These are phyloP conservation scores for Malania oleifera DNA, from an alignment of 164 flowering plant genomes.

Conservation along the genomic window DNA sequence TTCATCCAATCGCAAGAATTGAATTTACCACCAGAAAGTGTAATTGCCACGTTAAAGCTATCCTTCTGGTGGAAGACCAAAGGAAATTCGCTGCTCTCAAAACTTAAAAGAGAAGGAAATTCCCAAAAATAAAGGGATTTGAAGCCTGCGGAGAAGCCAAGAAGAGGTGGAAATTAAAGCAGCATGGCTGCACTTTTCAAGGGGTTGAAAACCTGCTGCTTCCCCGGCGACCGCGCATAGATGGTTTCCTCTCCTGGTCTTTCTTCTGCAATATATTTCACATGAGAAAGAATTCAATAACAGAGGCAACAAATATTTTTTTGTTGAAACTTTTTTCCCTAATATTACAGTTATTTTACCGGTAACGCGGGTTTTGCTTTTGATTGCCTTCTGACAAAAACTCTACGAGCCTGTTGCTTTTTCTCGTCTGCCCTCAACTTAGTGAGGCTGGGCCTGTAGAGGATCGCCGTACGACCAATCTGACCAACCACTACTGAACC, in stretches of 20 bases:
- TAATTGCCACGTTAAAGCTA: too few relatives aligned
- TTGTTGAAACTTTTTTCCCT: slow-evolving; percentile 2
- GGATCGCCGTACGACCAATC: slow-evolving; percentile 78
- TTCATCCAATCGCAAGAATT: too few relatives aligned
- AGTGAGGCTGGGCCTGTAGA: slow-evolving; percentile 79
- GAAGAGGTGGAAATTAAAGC: too few relatives aligned
- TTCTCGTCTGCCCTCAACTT: slow-evolving; percentile 80
- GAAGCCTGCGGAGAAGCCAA: too few relatives aligned
- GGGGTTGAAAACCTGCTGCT: slow-evolving; percentile 28
- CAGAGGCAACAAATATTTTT: not conserved
- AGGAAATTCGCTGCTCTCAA: too few relatives aligned
- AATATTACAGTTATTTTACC: slow-evolving; percentile 14
- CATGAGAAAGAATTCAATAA: not conserved
- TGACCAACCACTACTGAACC: slow-evolving; percentile 79
- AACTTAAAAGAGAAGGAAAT: too few relatives aligned
- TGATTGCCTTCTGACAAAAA: slow-evolving; percentile 26
- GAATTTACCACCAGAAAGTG: too few relatives aligned
- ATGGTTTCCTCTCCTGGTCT: slow-evolving; percentile 17
- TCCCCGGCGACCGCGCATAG: slow-evolving; percentile 45
- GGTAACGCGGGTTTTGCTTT: slow-evolving; percentile 19
- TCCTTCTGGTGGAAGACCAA: too few relatives aligned
- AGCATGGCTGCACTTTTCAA: too few relatives aligned
- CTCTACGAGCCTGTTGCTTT: slow-evolving; percentile 38
- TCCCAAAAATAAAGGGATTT: too few relatives aligned
- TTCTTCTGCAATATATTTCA: slow-evolving; percentile 29